Evolutionary conservation across 176 grass and related monocot species (phyloP), one percentile per base, ranked within the genome.

Genomic region (Areca catechu): DNA sequence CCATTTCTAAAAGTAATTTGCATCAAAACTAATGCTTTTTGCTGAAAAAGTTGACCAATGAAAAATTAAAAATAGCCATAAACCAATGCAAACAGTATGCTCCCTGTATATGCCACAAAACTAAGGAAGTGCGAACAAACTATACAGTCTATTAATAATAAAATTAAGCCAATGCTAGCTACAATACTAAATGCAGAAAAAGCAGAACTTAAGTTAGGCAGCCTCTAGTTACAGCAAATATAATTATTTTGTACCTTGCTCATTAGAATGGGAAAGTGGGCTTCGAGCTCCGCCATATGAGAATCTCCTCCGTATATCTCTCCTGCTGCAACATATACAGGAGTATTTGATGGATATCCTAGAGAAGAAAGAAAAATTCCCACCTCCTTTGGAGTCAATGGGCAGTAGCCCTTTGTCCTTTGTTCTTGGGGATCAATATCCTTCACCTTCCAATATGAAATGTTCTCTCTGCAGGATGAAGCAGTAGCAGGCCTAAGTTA

Each of bases 391-490:
- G 93, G 93, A 55, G 93, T 98, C 74, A 92, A 73, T 50, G 93
- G 93, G 14, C 93, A 98, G 61, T 92, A 67, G 5, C 93, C 93
- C 58, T 77, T 76, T 21, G 78, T 68, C 62, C 87, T 88, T 62
- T 92, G 93, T 54, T 92, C 84, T 63, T 69, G 34, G 17, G 87
- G 69, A 62, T 98, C 81, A 63, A 98, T 98, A 28, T 89, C 81
- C 72, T 98, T 98, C 59, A 89, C 87, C 59, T 92, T 98, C 93
- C 84, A 98, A 71, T 98, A 85, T 37, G 84, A 77, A 70, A 80
- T 88, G 70, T 85, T 92, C 69, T 83, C 87, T 85, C 93, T 98
- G 67, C 74, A 68, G 34, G 34, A 43, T 14, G 34, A 43, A 43
- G 34, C 34, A 14, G 14, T 14, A 43, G 34, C 34, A 43, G 9